These are phyloP conservation scores for Boletus barrowsii DNA, from an alignment of 768 basidiomycete species.

Conservation along the genomic window DNA sequence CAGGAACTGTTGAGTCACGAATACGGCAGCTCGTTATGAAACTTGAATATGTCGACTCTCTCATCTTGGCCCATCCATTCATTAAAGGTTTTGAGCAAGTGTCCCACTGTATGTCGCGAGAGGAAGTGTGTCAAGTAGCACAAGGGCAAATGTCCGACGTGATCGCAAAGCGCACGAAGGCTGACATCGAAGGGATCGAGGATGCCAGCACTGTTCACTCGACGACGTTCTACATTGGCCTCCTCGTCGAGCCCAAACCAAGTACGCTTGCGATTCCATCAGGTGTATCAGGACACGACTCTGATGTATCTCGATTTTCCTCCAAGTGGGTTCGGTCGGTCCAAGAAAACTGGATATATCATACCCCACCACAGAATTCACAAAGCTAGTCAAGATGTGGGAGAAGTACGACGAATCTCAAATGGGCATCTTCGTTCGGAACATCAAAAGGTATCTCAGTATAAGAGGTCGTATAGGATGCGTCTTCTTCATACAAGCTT, in stretches of 20 bases:
- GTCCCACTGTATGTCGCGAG: slow-evolving; percentile 77
- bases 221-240: slow-evolving; percentile 98
- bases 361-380: slow-evolving; percentile 94
- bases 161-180: slow-evolving; percentile 68
- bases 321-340: slow-evolving; percentile 68
- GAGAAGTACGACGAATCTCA: slow-evolving; percentile 87
- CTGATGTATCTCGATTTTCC: slow-evolving; percentile 16
- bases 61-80: slow-evolving; percentile 92
- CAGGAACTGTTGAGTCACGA: slow-evolving; percentile 98
- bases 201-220: slow-evolving; percentile 80
- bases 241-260: slow-evolving; percentile 87
- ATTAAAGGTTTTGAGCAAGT: slow-evolving; percentile 91
- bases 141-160: slow-evolving; percentile 81
- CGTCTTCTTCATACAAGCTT: slow-evolving; percentile 23
- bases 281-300: slow-evolving; percentile 7
- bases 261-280: slow-evolving; percentile 49
- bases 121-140: slow-evolving; percentile 84
- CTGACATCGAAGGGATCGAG: slow-evolving; percentile 75
- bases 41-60: slow-evolving; percentile 91
- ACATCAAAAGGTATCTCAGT: slow-evolving; percentile 76
- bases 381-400: slow-evolving; percentile 91
- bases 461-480: slow-evolving; percentile 2
- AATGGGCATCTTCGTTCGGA: slow-evolving; percentile 93
- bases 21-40: slow-evolving; percentile 97
- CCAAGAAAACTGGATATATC: slow-evolving; percentile 91